Percentiles rank a stretch among this genome's conserved stretches.
Conservation (phyloP, 129 eudicot genomes). For the Flaveria sonorensis region DNA sequence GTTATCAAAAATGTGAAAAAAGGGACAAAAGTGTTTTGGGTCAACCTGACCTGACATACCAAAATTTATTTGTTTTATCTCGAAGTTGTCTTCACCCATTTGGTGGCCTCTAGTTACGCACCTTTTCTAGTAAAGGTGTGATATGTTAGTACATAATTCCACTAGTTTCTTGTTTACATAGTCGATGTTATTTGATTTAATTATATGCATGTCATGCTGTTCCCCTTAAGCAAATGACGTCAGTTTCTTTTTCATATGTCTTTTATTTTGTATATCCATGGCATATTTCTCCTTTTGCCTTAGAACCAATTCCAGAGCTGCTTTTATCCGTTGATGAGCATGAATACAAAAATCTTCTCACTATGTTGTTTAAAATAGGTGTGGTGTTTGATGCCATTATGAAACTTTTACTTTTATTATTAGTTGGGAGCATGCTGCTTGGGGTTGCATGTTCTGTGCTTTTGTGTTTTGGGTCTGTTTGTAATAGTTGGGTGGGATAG, state of each 20-base stretch:
- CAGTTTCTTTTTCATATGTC: neutral
- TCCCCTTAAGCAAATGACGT: conserved; percentile 1
- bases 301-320: neutral
- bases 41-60: neutral
- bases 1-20: no score
- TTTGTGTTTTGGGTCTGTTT: conserved; percentile 15
- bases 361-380: conserved; percentile 1
- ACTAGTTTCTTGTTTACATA: neutral
- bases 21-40: no score
- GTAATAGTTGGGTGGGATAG: conserved; percentile 11
- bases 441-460: neutral
- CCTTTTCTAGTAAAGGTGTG: neutral
- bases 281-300: neutral
- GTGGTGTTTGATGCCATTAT: neutral
- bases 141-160: neutral
- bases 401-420: neutral
- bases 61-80: no score
- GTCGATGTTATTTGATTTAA: neutral
- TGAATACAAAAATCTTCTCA: neutral
- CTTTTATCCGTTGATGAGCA: neutral
- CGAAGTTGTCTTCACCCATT: conserved; percentile 6
- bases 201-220: neutral
- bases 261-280: neutral
- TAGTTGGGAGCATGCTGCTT: conserved; percentile 8
- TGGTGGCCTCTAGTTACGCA: neutral